Percentiles rank a stretch among this genome's conserved stretches.
These are phyloP conservation scores for Botrytis paeoniae DNA, from an alignment of 2,329 filamentous ascomycete species.

Conservation along the genomic window DNA sequence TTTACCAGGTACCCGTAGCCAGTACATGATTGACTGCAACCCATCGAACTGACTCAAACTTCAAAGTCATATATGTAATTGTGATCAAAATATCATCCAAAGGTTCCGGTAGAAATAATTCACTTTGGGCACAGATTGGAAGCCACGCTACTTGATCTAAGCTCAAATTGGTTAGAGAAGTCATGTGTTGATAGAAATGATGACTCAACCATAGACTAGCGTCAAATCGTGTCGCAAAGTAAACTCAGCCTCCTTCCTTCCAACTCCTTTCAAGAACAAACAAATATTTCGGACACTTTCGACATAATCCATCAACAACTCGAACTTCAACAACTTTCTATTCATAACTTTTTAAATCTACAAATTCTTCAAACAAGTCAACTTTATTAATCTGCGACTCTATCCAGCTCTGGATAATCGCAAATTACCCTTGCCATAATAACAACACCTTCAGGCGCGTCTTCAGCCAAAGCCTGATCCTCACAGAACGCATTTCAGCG, in stretches of 20 bases:
- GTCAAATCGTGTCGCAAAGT: background rate
- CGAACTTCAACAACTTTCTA: slow-evolving; percentile 7
- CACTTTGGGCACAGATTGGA: background rate
- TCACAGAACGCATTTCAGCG: slow-evolving; percentile 27
- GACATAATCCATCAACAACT: slow-evolving; percentile 12
- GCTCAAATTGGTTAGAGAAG: background rate
- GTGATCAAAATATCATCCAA: background rate
- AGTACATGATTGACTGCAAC: background rate
- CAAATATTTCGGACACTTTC: slow-evolving; percentile 28
- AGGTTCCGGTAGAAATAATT: background rate
- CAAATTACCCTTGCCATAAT: slow-evolving; percentile 29
- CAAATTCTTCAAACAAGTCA: background rate
- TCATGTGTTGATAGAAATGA: slow-evolving; percentile 8
- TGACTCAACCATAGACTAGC: slow-evolving; percentile 8
- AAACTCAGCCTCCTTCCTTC: slow-evolving; percentile 14
- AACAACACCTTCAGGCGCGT: slow-evolving; percentile 16
- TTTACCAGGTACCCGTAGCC: background rate
- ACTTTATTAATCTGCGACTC: background rate
- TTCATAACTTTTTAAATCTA: background rate
- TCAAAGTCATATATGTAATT: no score
- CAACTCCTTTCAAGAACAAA: slow-evolving; percentile 18
- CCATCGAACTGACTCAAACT: background rate
- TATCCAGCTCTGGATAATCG: slow-evolving; percentile 34
- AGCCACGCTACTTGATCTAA: background rate
- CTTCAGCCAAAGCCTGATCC: slow-evolving; percentile 27